phyloP scores from a whole-genome alignment of 1,284 basidiomycete genomes.

The Boletus albobrunnescens region DNA sequence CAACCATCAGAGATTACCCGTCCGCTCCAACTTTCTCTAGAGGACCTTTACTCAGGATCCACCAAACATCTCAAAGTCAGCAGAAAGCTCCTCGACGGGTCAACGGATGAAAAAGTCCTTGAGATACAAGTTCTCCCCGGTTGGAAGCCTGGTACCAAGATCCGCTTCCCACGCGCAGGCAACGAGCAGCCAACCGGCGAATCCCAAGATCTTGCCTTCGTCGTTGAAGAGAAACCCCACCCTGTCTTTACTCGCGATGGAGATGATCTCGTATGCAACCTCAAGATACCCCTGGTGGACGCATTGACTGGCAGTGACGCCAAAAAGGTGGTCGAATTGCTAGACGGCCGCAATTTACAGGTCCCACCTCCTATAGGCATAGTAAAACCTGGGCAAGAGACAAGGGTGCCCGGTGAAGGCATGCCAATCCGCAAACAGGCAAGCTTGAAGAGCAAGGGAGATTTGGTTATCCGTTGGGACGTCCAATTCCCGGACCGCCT shows the following conservation, averaged over 20 bases:
- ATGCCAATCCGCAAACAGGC: conserved; percentile 88
- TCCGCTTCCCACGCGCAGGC: conserved; percentile 83
- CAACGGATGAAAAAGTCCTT: conserved; percentile 86
- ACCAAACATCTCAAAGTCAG: conserved; percentile 90
- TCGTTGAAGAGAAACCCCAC: conserved; percentile 90
- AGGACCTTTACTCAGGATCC: conserved; percentile 88
- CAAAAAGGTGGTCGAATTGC: conserved; percentile 56
- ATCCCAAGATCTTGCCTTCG: conserved; percentile 82
- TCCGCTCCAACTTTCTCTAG: conserved; percentile 82
- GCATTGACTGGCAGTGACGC: conserved; percentile 62
- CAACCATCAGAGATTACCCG: conserved; percentile 69
- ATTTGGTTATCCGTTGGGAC: conserved; percentile 81
- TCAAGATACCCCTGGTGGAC: conserved; percentile 77
- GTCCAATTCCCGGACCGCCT: conserved; percentile 79
- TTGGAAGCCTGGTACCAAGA: conserved; percentile 88
- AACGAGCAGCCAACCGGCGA: conserved; percentile 79
- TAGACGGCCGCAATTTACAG: conserved; percentile 78
- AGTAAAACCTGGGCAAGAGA: conserved; percentile 78
- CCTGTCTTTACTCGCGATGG: conserved; percentile 71
- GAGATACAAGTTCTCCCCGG: conserved; percentile 86
- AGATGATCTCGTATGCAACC: conserved; percentile 68
- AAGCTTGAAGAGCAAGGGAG: conserved; percentile 71
- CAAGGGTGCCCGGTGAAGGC: conserved; percentile 71
- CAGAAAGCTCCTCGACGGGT: conserved; percentile 67
- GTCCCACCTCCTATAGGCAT: conserved; percentile 66